phyloP scores from a whole-genome alignment of 768 basidiomycete species.

The Sporobolomyces roseus region DNA sequence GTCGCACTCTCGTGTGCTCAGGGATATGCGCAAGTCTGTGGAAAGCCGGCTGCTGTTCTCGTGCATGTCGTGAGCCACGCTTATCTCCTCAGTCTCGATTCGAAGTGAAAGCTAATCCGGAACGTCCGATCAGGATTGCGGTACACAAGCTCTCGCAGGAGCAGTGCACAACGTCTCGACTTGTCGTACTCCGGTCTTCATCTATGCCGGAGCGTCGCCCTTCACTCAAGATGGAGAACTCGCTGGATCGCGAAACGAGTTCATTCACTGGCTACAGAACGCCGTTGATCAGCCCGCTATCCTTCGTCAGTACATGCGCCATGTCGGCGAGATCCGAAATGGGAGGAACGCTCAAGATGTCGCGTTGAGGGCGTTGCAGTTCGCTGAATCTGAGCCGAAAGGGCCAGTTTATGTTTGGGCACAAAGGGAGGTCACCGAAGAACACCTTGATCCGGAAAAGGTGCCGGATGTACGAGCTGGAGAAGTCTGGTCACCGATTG shows the following conservation, averaged over 20 bases:
- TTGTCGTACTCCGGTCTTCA: slow-evolving; percentile 61
- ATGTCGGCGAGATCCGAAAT: slow-evolving; percentile 60
- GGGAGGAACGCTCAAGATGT: slow-evolving; percentile 57
- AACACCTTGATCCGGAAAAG: slow-evolving; percentile 55
- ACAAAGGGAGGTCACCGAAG: slow-evolving; percentile 66
- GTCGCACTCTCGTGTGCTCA: slow-evolving; percentile 69
- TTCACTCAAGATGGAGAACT: slow-evolving; percentile 59
- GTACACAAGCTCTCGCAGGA: slow-evolving; percentile 60
- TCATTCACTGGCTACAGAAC: slow-evolving; percentile 68
- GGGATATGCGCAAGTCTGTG: slow-evolving; percentile 64
- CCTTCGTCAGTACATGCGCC: slow-evolving; percentile 68
- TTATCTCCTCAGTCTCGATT: no score
- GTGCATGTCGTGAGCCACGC: slow-evolving; percentile 56
- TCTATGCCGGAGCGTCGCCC: slow-evolving; percentile 69
- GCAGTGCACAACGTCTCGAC: slow-evolving; percentile 70
- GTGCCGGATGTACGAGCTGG: slow-evolving; percentile 48
- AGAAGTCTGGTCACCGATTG: slow-evolving; percentile 58
- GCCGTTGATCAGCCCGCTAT: slow-evolving; percentile 68
- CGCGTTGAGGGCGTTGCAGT: slow-evolving; percentile 62
- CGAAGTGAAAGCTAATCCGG: no score
- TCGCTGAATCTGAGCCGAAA: slow-evolving; percentile 66
- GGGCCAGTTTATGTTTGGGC: slow-evolving; percentile 71
- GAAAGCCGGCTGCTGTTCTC: slow-evolving; percentile 66
- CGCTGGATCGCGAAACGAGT: slow-evolving; percentile 65
- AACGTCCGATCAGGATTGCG: no score